Conservation (phyloP, 2,329 filamentous ascomycete genomes). For the Cryphonectria japonica region DNA sequence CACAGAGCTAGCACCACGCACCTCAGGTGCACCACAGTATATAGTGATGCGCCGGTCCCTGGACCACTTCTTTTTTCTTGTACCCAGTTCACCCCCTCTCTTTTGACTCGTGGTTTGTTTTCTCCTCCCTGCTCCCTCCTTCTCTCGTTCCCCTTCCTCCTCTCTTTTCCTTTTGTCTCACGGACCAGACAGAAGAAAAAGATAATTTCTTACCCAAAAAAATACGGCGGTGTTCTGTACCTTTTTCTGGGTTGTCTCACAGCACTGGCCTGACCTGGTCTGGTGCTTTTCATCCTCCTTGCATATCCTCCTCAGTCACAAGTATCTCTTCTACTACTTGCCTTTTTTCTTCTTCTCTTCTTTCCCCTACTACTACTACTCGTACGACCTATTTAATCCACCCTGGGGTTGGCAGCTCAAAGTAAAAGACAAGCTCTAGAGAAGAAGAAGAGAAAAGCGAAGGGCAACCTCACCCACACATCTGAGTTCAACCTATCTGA, state of each 20-base stretch:
- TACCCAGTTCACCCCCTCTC: not conserved
- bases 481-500: not conserved
- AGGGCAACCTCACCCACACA: not conserved
- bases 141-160: not conserved
- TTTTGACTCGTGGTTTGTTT: not conserved
- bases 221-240: not conserved
- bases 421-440: too few relatives aligned
- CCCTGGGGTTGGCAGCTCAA: not conserved
- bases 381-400: not conserved
- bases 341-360: not conserved
- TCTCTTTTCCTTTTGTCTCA: not conserved
- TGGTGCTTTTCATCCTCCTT: not conserved
- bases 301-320: not conserved
- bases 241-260: not conserved
- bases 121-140: not conserved
- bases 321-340: not conserved
- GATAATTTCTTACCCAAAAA: not conserved
- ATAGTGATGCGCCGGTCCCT: conserved; percentile 5
- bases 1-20: not conserved
- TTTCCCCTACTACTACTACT: not conserved
- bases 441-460: not conserved
- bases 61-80: not conserved
- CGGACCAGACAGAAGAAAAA: not conserved
- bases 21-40: not conserved
- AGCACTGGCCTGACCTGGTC: not conserved